Conservation (phyloP, 306 rosid species). For the Purshia tridentata region DNA sequence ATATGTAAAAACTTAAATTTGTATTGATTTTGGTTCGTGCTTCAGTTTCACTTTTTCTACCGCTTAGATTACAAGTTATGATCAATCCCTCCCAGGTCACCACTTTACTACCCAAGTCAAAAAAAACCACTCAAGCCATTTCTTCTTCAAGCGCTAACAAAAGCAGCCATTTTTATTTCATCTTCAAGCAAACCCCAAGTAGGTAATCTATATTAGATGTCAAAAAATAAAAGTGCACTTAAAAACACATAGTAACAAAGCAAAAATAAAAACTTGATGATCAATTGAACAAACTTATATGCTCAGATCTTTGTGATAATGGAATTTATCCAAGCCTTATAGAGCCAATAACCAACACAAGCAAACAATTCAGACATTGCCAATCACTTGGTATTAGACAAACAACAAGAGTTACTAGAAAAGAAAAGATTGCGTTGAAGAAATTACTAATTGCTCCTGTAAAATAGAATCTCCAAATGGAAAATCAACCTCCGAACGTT, state of each 20-base stretch:
- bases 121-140: too few relatives aligned
- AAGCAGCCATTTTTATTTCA: not conserved
- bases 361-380: not conserved
- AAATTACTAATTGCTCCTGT: constrained; percentile 60
- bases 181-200: not conserved
- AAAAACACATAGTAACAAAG: not conserved
- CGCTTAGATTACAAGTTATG: too few relatives aligned
- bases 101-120: too few relatives aligned
- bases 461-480: constrained; percentile 15
- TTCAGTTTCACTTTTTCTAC: too few relatives aligned
- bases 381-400: not conserved
- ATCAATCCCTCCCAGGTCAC: too few relatives aligned
- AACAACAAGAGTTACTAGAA: constrained; percentile 6
- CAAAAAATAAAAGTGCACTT: not conserved
- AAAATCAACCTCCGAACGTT: constrained; percentile 26
- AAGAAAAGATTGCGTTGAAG: constrained; percentile 7
- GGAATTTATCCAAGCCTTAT: not conserved
- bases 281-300: not conserved
- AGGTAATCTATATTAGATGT: not conserved
- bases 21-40: not conserved
- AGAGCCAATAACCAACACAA: not conserved
- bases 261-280: not conserved
- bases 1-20: not conserved
- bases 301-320: not conserved
- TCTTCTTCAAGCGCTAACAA: too few relatives aligned